phyloP scores from a whole-genome alignment of 805 yeast species.

The Hanseniaspora mollemarum region DNA sequence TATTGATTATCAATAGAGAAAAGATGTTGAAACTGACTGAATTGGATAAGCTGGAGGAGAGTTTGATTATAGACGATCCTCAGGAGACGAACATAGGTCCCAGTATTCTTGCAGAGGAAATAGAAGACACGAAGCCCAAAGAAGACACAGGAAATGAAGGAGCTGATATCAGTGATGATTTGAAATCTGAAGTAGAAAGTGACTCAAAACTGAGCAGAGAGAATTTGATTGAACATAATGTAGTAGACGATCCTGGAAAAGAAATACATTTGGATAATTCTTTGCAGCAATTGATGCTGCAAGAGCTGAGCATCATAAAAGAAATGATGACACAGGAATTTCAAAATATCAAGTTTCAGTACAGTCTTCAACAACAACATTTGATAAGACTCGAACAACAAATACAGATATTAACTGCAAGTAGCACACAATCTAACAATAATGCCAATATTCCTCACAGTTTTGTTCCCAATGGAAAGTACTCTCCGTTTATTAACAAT shows the following conservation, averaged over 20 bases:
- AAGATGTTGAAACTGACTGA: background rate
- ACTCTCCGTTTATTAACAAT: conserved; percentile 12
- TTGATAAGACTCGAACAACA: conserved; percentile 13
- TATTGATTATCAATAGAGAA: background rate
- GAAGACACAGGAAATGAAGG: background rate
- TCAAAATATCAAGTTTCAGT: conserved; percentile 14
- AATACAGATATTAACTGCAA: conserved; percentile 1
- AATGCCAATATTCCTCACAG: background rate
- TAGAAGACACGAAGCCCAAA: background rate
- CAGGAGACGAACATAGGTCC: background rate
- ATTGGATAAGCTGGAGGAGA: background rate
- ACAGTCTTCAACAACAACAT: conserved; percentile 15
- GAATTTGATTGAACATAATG: background rate
- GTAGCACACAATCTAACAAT: background rate
- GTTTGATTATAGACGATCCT: background rate
- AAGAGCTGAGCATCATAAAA: background rate
- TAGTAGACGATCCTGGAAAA: background rate
- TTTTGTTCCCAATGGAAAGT: background rate
- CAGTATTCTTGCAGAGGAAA: too few species aligned
- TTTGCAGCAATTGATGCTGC: background rate
- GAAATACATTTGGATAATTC: background rate
- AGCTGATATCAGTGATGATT: background rate
- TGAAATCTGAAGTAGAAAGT: background rate
- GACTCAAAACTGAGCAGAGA: too few species aligned
- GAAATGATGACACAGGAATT: conserved; percentile 9